Conservation (phyloP, 2,329 filamentous ascomycete species). For the Aspergillus fructus region DNA sequence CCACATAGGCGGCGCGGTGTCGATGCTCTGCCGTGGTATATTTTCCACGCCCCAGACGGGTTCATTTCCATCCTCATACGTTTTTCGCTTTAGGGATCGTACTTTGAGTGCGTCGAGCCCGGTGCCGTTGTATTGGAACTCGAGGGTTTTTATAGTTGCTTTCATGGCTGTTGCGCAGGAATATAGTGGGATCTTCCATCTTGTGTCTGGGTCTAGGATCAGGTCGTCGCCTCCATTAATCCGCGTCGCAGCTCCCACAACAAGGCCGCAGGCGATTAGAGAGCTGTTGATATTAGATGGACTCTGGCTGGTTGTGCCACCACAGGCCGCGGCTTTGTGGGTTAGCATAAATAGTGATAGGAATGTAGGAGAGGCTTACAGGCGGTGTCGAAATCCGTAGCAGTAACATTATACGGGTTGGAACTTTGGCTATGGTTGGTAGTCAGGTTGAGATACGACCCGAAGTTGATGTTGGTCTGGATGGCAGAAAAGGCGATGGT, state of each 20-base stretch:
- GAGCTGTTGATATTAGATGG: background rate
- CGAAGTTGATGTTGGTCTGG: constrained; percentile 1
- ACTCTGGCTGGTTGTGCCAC: background rate
- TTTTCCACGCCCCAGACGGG: background rate
- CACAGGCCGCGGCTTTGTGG: background rate
- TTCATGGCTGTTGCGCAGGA: constrained; percentile 44
- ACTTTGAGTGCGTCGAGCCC: constrained; percentile 37
- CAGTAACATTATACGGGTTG: background rate
- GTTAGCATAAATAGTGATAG: too few relatives aligned
- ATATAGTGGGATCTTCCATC: constrained; percentile 47
- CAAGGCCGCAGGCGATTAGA: constrained; percentile 38
- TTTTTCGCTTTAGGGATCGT: background rate
- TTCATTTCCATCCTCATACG: background rate
- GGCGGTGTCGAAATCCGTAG: background rate
- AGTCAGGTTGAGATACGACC: constrained; percentile 14
- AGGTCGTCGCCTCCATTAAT: constrained; percentile 34
- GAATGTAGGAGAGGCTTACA: background rate
- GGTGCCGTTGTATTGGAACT: constrained; percentile 46
- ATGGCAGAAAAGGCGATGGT: constrained; percentile 10
- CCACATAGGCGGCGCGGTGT: background rate
- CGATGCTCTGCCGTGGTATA: background rate
- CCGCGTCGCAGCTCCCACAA: constrained; percentile 42
- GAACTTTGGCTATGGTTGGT: background rate
- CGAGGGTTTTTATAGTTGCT: constrained; percentile 48
- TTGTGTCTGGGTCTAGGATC: constrained; percentile 41